Evolutionary conservation across 2,329 filamentous ascomycete genomes (phyloP), one percentile per base, ranked within the genome.

Genomic region (Ascochyta rabiei): DNA sequence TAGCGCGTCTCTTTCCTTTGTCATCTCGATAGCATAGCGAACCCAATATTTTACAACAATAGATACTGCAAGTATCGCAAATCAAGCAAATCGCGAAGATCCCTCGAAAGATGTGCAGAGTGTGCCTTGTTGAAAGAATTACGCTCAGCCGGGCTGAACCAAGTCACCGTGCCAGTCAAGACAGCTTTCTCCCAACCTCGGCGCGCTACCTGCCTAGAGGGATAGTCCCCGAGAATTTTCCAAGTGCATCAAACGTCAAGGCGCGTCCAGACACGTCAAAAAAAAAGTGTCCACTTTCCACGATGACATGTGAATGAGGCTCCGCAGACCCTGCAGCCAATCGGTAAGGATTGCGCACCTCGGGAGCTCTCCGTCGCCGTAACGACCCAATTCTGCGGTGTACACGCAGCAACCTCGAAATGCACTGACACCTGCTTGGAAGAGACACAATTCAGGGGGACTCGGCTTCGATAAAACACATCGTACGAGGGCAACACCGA

Each of bases 401-500:
- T 15, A 35, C n/a, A 46, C 34, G 51, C 45, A 45, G 24, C 30
- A 41, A 9, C 30, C 24, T 39, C 45, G 23, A 34, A 28, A 42
- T 13, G 19, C 33, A 48, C 21, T 3, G 31, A 42, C 15, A 23
- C 35, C 21, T n/a, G 9, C 18, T 24, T 6, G 24, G 10, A 4
- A 15, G 4, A n/a, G 12, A 15, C 23, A 21, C n/a, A 2, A 9
- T n/a, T 19, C n/a, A 19, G 6, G 24, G 21, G 24, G 16, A 13
- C 19, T 30, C 24, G 35, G 45, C 23, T 6, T 37, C 24, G 5
- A 12, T 28, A 10, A 13, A 30, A 37, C 4, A 13, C 21, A 45
- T 54, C 51, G 52, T 49, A 55, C 52, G 46, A 55, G 30, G n/a
- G n/a, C 16, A 6, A 37, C 19, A 41, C 42, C 35, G 49, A 41